Evolutionary conservation across 2,329 filamentous ascomycete species (phyloP).

Genomic region (Penicillium sp.): DNA sequence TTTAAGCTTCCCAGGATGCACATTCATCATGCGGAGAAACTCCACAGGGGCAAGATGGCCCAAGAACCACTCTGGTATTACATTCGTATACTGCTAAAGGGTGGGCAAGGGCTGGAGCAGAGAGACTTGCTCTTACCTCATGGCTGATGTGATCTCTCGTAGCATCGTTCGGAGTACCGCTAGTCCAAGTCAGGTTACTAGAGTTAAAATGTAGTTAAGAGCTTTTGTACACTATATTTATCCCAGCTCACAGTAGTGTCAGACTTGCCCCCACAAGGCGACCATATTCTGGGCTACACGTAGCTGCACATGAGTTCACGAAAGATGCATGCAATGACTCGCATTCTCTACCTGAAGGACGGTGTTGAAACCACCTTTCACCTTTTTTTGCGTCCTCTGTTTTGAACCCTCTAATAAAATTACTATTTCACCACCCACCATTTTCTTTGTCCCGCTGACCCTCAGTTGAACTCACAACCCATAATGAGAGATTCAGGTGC

Average conservation of each 20-base stretch:
- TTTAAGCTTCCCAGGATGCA: slow-evolving; percentile 1
- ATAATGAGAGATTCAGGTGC: neutral
- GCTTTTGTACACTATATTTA: too few relatives aligned
- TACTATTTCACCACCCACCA: too few relatives aligned
- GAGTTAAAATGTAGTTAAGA: too few relatives aligned
- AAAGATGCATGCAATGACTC: neutral
- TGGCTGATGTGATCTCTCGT: neutral
- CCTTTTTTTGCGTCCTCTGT: too few relatives aligned
- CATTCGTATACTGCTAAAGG: neutral
- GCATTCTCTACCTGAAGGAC: neutral
- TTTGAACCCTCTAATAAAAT: too few relatives aligned
- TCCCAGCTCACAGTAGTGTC: neutral
- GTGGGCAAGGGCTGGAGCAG: neutral
- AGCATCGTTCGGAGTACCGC: too few relatives aligned
- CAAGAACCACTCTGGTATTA: neutral
- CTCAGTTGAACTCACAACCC: too few relatives aligned
- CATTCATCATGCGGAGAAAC: neutral
- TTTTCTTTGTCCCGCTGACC: too few relatives aligned
- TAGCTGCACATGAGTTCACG: neutral
- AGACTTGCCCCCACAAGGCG: neutral
- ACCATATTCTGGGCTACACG: neutral
- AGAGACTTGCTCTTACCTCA: slow-evolving; percentile 1
- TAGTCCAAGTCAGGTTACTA: too few relatives aligned
- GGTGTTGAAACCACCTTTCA: too few relatives aligned
- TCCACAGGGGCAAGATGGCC: slow-evolving; percentile 2